Base-by-base conservation (phyloP, 495 filamentous ascomycete species). In the Pseudevernia furfuracea region DNA sequence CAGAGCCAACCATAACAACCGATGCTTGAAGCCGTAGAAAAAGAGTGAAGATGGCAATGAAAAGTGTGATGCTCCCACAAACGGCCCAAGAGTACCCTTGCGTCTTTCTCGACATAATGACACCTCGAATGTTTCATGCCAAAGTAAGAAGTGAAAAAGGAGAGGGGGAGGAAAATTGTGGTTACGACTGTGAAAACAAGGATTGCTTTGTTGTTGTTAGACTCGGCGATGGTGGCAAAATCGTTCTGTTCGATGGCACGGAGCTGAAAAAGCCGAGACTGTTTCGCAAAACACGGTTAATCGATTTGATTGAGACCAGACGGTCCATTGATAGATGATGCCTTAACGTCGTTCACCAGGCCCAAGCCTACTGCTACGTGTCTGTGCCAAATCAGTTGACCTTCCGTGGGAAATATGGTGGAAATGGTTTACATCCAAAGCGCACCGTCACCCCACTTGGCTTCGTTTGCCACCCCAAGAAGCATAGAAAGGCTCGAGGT, bases 121-220 rank as follows among this genome's bases (percentile, higher is more conserved):
- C 25, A 28, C 46, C 30, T 21, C 34, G 38, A 7, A 39, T 28
- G 19, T 61, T 61, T 61, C 44, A 65, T 56, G 6, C 46, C 32
- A 21, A 56, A 65, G 36, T 25, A 55, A n/a, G 58, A 56, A 17
- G 43, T 4, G 28, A 88, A 86, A 70, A 88, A 89, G 5, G 79
- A 82, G 63, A 87, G 71, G 0, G 86, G 85, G 4, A 89, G 73
- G n/a, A 75, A 87, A 37, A 89, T 71, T 58, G 87, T 87, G 0
- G 85, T 88, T 12, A 87, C 84, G 64, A 89, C 84, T 4, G 86
- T 89, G 66, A 89, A 89, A 15, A 90, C 81, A 81, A 90, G 86
- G 63, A 89, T 84, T 6, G 84, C 57, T n/a, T 59, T 59, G 25
- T 58, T 59, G 25, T 58, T 32, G 9, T 49, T 38, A 5, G 52